Evolutionary conservation across 225 moss, liverwort and hornwort genomes (phyloP).

Genomic region (Anthoceros angustus): DNA sequence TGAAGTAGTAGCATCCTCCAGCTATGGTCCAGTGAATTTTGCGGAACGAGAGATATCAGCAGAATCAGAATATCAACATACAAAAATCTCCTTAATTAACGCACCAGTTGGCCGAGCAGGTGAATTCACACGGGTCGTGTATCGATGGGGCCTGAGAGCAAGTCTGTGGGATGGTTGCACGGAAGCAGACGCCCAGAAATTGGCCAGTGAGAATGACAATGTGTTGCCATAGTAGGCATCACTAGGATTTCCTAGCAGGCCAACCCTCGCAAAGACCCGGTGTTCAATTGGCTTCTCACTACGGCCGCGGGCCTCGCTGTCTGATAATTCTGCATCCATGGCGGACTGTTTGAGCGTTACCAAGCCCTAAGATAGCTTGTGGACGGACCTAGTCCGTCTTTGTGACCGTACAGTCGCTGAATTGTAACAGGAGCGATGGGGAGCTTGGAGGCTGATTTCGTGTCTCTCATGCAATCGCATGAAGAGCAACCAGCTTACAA

Average conservation of each 20-base stretch:
- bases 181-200: constrained; percentile 61
- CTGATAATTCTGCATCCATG: too few relatives aligned
- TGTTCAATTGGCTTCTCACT: constrained; percentile 25
- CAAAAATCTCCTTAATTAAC: constrained; percentile 5
- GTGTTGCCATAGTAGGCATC: constrained; percentile 82
- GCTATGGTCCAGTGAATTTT: too few relatives aligned
- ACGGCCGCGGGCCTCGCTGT: not conserved
- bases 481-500: not conserved
- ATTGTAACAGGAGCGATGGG: not conserved
- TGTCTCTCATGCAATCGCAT: not conserved
- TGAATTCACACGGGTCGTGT: constrained; percentile 60
- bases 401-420: too few relatives aligned
- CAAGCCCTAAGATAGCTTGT: too few relatives aligned
- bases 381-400: too few relatives aligned
- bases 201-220: constrained; percentile 64
- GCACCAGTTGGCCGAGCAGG: constrained; percentile 55
- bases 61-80: not conserved
- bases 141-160: constrained; percentile 43
- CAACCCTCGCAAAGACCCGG: constrained; percentile 65
- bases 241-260: constrained; percentile 84
- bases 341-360: too few relatives aligned
- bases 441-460: not conserved
- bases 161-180: constrained; percentile 58
- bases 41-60: too few relatives aligned
- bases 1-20: not conserved